A percentile compares a stretch with the other conserved stretches of the same genome.
Conservation (phyloP, 73 alveolate species). For the Stentor coeruleus region DNA sequence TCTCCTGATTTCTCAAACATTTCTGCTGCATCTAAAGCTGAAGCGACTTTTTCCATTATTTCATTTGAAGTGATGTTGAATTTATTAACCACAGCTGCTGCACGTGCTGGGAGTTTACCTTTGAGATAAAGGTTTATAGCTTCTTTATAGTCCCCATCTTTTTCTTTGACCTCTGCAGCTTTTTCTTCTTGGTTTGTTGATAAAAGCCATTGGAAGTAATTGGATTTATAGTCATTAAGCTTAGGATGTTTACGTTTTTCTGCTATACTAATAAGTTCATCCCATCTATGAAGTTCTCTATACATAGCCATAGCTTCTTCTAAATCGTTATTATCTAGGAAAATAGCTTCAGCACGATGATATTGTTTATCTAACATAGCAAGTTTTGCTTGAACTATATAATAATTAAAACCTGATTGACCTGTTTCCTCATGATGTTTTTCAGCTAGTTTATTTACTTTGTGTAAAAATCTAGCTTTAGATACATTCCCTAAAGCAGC, state of each 20-base stretch:
- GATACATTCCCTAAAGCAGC: constrained; percentile 99
- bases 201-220: constrained; percentile 98
- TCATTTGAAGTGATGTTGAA: constrained; percentile 93
- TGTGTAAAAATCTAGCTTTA: constrained; percentile 90
- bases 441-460: constrained; percentile 45
- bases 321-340: constrained; percentile 95
- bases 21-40: constrained; percentile 83
- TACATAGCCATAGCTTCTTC: constrained; percentile 99
- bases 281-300: constrained; percentile 99
- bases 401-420: constrained; percentile 89
- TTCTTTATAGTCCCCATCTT: constrained; percentile 93
- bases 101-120: constrained; percentile 99
- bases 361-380: constrained; percentile 98
- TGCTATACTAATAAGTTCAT: constrained; percentile 73
- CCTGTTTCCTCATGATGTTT: constrained; percentile 62
- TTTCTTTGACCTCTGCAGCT: constrained; percentile 99
- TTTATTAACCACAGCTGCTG: constrained; percentile 96
- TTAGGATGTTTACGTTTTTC: constrained; percentile 99
- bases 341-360: constrained; percentile 98
- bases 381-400: constrained; percentile 96
- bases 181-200: constrained; percentile 96
- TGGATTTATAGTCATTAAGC: constrained; percentile 85
- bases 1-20: constrained; percentile 99
- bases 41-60: constrained; percentile 88
- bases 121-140: constrained; percentile 97